Conservation (phyloP, 768 basidiomycete species). For the Clitopilus passeckerianus region DNA sequence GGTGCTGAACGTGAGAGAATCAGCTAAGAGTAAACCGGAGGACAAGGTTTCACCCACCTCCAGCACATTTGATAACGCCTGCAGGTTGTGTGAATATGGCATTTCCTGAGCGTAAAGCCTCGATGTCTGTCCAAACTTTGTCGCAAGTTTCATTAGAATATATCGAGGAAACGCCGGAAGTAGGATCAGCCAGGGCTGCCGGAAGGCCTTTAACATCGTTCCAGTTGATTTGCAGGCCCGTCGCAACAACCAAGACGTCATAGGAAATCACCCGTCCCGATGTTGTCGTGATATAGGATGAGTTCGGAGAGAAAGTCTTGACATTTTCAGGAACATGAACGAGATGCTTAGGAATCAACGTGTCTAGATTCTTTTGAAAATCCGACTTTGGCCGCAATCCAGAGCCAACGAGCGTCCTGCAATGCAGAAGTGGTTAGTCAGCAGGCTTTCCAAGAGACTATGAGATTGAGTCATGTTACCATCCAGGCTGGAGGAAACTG, state of each 20-base stretch:
- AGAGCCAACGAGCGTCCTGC: conserved; percentile 89
- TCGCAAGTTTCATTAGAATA: conserved; percentile 90
- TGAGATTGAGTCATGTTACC: conserved; percentile 38
- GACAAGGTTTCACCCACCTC: conserved; percentile 43
- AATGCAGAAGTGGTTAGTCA: conserved; percentile 2
- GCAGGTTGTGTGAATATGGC: conserved; percentile 96
- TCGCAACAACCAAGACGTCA: conserved; percentile 83
- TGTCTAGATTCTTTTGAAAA: conserved; percentile 59
- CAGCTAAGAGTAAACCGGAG: not conserved
- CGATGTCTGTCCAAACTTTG: conserved; percentile 82
- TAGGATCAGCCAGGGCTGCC: conserved; percentile 70
- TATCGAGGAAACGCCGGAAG: conserved; percentile 84
- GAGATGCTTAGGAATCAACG: conserved; percentile 74
- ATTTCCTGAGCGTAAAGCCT: conserved; percentile 67
- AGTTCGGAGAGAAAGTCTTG: conserved; percentile 66
- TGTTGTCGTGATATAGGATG: conserved; percentile 68
- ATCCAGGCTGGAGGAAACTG: conserved; percentile 65
- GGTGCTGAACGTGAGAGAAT: conserved; percentile 44
- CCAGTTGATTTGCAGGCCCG: conserved; percentile 87
- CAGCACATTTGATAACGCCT: conserved; percentile 90
- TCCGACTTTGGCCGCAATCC: conserved; percentile 71
- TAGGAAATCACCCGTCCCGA: conserved; percentile 72
- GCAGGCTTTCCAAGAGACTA: not conserved
- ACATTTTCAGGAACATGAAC: conserved; percentile 68
- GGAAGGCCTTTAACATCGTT: conserved; percentile 67